phyloP scores from a whole-genome alignment of 163 green algal species.

The Chloroidium sp. region DNA sequence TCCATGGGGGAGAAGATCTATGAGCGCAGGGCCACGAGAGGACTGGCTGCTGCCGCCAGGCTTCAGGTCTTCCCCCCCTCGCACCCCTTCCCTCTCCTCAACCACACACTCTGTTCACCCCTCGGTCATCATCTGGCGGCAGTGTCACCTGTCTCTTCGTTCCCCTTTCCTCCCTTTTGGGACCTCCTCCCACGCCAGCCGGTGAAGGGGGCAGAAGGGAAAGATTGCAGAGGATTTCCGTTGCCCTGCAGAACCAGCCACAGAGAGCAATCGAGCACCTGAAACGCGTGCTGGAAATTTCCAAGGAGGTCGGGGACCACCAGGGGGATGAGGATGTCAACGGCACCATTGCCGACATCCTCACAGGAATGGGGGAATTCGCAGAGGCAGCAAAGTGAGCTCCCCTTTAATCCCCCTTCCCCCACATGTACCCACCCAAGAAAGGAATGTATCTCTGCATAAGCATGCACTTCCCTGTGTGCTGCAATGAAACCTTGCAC shows the following conservation, averaged over 20 bases:
- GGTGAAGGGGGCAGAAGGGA: no score
- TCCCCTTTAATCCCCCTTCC: slow-evolving; percentile 1
- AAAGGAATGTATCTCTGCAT: no score
- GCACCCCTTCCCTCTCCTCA: background rate
- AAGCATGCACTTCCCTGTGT: no score
- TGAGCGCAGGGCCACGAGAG: slow-evolving; percentile 71
- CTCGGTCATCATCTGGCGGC: no score
- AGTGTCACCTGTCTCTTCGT: background rate
- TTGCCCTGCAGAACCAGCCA: slow-evolving; percentile 43
- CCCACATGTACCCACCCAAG: no score
- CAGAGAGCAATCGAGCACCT: slow-evolving; percentile 72
- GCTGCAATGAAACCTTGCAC: no score
- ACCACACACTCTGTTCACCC: background rate
- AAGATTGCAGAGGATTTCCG: no score
- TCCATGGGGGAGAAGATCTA: slow-evolving; percentile 61
- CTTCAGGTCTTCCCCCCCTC: slow-evolving; percentile 37
- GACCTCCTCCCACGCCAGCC: no score
- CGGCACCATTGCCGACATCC: slow-evolving; percentile 93
- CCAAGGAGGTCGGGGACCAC: slow-evolving; percentile 57
- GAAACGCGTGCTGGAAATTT: slow-evolving; percentile 83
- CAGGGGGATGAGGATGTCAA: slow-evolving; percentile 91
- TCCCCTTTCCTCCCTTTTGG: background rate
- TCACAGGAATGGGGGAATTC: slow-evolving; percentile 92
- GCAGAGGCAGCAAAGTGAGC: slow-evolving; percentile 56
- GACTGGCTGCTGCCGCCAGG: slow-evolving; percentile 67